A percentile compares a stretch with the other conserved stretches of the same genome.
Conservation (phyloP, 192 early-diverging fungal genomes). For the Spizellomyces sp. region DNA sequence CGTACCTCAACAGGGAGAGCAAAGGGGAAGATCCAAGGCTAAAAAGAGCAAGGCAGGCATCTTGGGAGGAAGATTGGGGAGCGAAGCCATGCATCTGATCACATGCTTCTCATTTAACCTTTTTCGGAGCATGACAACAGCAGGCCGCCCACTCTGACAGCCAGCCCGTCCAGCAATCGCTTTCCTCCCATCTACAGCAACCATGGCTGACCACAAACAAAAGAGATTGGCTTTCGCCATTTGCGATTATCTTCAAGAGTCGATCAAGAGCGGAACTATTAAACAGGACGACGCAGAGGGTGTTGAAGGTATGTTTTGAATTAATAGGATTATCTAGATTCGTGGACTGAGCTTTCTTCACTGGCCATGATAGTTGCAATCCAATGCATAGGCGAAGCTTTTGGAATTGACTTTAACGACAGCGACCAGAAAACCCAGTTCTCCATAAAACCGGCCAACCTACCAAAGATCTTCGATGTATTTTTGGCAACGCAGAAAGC, state of each 20-base stretch:
- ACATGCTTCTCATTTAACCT: no score
- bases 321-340: background rate
- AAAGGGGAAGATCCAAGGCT: no score
- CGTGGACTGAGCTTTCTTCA: conserved; percentile 5
- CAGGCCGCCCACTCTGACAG: no score
- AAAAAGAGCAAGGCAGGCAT: no score
- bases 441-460: conserved; percentile 83
- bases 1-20: no score
- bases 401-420: conserved; percentile 82
- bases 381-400: conserved; percentile 94
- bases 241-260: conserved; percentile 75
- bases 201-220: conserved; percentile 15
- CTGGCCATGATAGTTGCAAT: conserved; percentile 66
- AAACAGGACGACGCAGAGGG: conserved; percentile 77
- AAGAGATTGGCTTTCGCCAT: conserved; percentile 76
- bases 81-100: no score
- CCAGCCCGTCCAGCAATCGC: no score
- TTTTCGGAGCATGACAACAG: no score
- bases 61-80: no score
- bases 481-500: conserved; percentile 79
- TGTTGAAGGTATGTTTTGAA: conserved; percentile 65
- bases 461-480: conserved; percentile 88
- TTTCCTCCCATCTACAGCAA: no score
- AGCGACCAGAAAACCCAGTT: conserved; percentile 62
- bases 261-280: conserved; percentile 69